These are phyloP conservation scores for Colletotrichum salicis DNA, from an alignment of 2,329 filamentous ascomycete genomes.

Conservation along the genomic window DNA sequence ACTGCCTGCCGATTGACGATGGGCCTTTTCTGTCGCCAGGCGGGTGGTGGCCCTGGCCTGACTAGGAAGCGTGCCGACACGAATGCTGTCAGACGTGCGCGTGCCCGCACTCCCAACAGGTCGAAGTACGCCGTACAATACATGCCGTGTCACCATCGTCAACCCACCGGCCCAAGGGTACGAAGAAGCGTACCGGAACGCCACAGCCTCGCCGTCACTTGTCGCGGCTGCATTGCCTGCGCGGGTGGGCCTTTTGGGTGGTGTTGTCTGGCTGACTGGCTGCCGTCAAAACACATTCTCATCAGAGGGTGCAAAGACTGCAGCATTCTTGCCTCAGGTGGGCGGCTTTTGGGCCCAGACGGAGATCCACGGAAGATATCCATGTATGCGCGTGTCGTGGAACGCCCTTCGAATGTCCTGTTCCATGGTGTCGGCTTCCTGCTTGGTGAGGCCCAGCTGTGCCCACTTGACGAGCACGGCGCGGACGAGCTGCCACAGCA, in stretches of 20 bases:
- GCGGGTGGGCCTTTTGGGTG: neutral
- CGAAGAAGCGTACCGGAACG: neutral
- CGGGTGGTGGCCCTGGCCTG: neutral
- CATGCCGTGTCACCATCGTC: neutral
- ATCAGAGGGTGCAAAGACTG: neutral
- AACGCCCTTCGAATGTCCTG: conserved; percentile 45
- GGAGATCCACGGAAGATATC: conserved; percentile 48
- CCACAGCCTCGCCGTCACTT: neutral
- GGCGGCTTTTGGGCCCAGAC: conserved; percentile 52
- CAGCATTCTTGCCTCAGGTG: neutral
- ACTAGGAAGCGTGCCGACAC: neutral
- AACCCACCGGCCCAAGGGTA: neutral
- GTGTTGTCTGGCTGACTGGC: neutral
- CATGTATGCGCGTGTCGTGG: conserved; percentile 47
- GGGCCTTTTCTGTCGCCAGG: neutral
- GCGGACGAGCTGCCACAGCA: conserved; percentile 46
- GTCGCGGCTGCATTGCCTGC: neutral
- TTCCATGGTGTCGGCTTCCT: conserved; percentile 47
- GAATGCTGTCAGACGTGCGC: conserved; percentile 5
- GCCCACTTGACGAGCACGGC: conserved; percentile 46
- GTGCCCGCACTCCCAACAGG: neutral
- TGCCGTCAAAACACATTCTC: neutral
- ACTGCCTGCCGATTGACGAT: neutral
- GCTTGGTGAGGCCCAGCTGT: conserved; percentile 45
- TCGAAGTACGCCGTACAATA: neutral